Evolutionary conservation across 768 basidiomycete genomes (phyloP), one percentile per base, ranked within the genome.

Genomic region (Auricularia sp.): DNA sequence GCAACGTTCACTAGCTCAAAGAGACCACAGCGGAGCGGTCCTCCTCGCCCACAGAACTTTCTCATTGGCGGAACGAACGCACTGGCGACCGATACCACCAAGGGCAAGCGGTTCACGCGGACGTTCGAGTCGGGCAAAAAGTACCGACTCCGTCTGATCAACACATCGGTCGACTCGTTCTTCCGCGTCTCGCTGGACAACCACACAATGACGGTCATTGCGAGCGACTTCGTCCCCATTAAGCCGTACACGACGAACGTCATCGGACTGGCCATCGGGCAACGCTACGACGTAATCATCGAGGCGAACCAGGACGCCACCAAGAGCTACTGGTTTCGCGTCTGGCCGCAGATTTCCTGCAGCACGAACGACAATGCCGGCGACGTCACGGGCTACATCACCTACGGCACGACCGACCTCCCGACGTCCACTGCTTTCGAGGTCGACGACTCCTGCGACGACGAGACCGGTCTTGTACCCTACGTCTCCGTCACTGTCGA

Each of bases 131-230:
- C 58, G 33, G 64, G 64, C 33, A 61, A 64, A 59, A 61, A 44
- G 23, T 61, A 64, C 43, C 64, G 64, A 7, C 21, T 64, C 7
- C 64, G 64, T 12, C 43, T 61, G 42, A 53, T 64, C 59, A 64
- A 64, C 64, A 43, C 59, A 36, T 36, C 42, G 33, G 64, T 44
- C 23, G 44, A 60, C 36, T 53, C 64, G n/a, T 61, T 61, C 58
- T 64, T 64, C 64, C 33, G 36, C 16, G 59, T 64, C 59, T 61
- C 59, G 29, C 6, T 64, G 0, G 59, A 54, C 34, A 29, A 29
- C 18, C 64, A 64, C 34, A 29, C 5, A 34, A 64, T 64, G 64
- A 44, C 36, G 36, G 43, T 64, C 36, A 64, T 64, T 36, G 59
- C 56, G 44, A 39, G 39, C 23, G 64, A 64, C 36, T 58, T 58